Evolutionary conservation across 2,329 filamentous ascomycete species (phyloP).

Genomic region (Elsinoe necatrix): DNA sequence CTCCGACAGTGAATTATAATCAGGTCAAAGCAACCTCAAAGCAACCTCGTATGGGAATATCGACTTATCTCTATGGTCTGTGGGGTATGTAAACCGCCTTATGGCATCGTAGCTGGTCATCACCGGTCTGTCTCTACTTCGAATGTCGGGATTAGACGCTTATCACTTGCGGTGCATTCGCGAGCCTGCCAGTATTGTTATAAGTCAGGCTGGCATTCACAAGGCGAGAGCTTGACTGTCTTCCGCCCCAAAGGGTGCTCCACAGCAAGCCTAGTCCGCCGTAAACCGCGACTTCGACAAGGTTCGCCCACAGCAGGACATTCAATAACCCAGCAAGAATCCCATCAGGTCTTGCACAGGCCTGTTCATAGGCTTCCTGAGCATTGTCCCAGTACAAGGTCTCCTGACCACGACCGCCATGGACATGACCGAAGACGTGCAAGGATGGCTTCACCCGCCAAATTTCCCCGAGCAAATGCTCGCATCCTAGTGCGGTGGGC

Average conservation of each 20-base stretch:
- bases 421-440: conserved; percentile 80
- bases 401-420: conserved; percentile 64
- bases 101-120: too few relatives aligned
- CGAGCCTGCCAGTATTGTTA: conserved; percentile 40
- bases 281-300: conserved; percentile 43
- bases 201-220: conserved; percentile 54
- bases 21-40: not conserved
- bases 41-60: not conserved
- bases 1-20: not conserved
- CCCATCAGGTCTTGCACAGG: conserved; percentile 39
- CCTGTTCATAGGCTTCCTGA: conserved; percentile 62
- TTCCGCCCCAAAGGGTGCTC: conserved; percentile 51
- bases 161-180: conserved; percentile 37
- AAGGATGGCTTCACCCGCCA: conserved; percentile 66
- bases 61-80: not conserved
- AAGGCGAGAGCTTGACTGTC: conserved; percentile 37
- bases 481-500: conserved; percentile 51
- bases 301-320: conserved; percentile 42
- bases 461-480: conserved; percentile 55
- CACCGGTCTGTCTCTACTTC: not conserved
- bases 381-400: conserved; percentile 65
- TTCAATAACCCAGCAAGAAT: conserved; percentile 33
- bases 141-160: conserved; percentile 21
- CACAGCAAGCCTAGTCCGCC: conserved; percentile 51
- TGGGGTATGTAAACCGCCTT: not conserved